Base-by-base conservation (phyloP, 1,284 basidiomycete genomes). In the Crucibulum cyathiforme region DNA sequence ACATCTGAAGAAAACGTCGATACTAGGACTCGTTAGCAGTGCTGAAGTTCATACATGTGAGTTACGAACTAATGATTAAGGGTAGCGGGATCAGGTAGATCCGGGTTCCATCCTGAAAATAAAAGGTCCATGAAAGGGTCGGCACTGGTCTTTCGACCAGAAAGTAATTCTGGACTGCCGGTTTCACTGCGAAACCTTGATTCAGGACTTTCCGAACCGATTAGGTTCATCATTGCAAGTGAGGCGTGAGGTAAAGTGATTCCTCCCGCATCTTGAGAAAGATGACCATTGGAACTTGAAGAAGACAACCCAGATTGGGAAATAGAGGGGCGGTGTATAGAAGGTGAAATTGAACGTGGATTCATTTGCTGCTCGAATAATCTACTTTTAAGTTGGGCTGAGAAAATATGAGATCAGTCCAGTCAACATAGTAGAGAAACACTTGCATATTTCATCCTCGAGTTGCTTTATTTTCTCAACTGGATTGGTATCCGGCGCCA, bases 1-100 rank as follows among this genome's bases (percentile, higher is more conserved):
- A 68, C 89, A 90, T 69, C 87, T 85, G 72, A 94, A 94, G 75
- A 92, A 94, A 12, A 90, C 78, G 39, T 92, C 90, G 67, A 94
- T 85, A 63, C 92, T 94, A n/a, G 62, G 5, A 61, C 35, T 52
- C 66, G 45, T 64, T 53, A 52, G 45, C 62, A 58, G 37, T 39
- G 35, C 37, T 58, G 43, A 57, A 58, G 53, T 17, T 49, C 19
- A 41, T 41, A 50, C 37, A 62, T 36, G 64, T 62, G 46, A 48
- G 51, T 53, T 19, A 80, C 88, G 63, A 65, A 93, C 92, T 91
- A 90, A 74, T 92, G 90, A 64, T 86, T 84, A 49, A 94, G 80
- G 13, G 85, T 81, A 31, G 83, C 75, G 46, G 89, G 91, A 66
- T 90, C 87, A 45, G 92, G 92, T 13, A 94, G 80, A 66, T 94